Evolutionary conservation across 495 filamentous ascomycete genomes (phyloP).

Genomic region (Durotheca rogersii): DNA sequence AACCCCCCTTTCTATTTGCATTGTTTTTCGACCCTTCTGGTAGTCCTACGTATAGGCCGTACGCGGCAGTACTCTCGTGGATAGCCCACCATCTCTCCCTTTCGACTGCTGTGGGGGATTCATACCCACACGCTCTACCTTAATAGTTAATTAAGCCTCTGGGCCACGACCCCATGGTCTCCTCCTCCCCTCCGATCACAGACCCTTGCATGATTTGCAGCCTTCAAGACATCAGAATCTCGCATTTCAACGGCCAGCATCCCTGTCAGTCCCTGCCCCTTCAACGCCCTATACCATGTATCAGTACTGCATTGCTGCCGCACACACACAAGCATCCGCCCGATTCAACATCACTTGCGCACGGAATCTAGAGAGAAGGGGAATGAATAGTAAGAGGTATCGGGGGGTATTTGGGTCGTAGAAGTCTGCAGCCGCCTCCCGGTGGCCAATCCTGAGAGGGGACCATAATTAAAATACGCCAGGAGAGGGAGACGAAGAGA

Average conservation of each 20-base stretch:
- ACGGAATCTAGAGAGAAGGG: constrained; percentile 2
- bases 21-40: too few species aligned
- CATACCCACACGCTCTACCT: constrained; percentile 18
- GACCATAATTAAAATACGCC: constrained; percentile 7
- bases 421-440: constrained; percentile 14
- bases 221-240: constrained; percentile 35
- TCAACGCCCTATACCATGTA: constrained; percentile 14
- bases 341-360: constrained; percentile 24
- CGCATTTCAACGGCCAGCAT: constrained; percentile 38
- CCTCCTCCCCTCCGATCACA: constrained; percentile 26
- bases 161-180: constrained; percentile 28
- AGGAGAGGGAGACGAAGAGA: constrained; percentile 3
- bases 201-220: constrained; percentile 43
- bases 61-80: too few species aligned
- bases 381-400: background rate
- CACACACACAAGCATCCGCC: constrained; percentile 31
- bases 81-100: constrained; percentile 21
- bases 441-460: constrained; percentile 8
- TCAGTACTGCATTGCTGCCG: constrained; percentile 12
- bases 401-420: background rate
- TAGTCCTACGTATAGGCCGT: too few species aligned
- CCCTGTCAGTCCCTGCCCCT: constrained; percentile 29
- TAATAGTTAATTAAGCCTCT: constrained; percentile 15
- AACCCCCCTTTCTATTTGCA: too few species aligned
- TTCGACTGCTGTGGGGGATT: constrained; percentile 28